Percentiles rank a stretch among this genome's conserved stretches.
These are phyloP conservation scores for Kazachstania kunashirensis DNA, from an alignment of 805 yeast genomes.

Conservation along the genomic window DNA sequence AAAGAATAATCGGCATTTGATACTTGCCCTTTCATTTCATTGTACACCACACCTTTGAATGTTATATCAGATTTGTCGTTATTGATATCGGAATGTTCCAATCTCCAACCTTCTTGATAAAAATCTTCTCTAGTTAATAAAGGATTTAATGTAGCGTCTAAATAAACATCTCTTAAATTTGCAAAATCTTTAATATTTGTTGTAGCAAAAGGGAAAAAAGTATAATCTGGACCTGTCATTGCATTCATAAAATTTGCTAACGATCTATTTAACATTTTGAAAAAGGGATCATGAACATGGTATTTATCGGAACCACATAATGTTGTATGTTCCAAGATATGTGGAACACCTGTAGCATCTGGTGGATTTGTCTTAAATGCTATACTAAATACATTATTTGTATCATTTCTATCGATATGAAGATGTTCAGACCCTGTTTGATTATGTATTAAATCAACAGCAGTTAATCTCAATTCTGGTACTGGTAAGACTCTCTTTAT, in stretches of 20 bases:
- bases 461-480: slow-evolving; percentile 75
- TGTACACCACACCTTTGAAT: slow-evolving; percentile 93
- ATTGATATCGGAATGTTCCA: slow-evolving; percentile 57
- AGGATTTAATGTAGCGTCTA: slow-evolving; percentile 82
- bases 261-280: slow-evolving; percentile 94
- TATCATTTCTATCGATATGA: slow-evolving; percentile 72
- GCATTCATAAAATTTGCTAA: slow-evolving; percentile 96
- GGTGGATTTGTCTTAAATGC: slow-evolving; percentile 94
- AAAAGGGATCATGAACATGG: slow-evolving; percentile 95
- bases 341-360: slow-evolving; percentile 90
- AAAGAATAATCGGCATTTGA: slow-evolving; percentile 79
- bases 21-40: slow-evolving; percentile 97
- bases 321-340: slow-evolving; percentile 91
- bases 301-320: slow-evolving; percentile 85
- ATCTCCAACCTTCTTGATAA: slow-evolving; percentile 94
- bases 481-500: slow-evolving; percentile 56
- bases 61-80: slow-evolving; percentile 53
- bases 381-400: slow-evolving; percentile 81
- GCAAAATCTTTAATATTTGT: slow-evolving; percentile 74
- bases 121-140: slow-evolving; percentile 71
- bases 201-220: slow-evolving; percentile 93
- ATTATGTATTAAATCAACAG: slow-evolving; percentile 59
- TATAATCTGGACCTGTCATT: slow-evolving; percentile 95
- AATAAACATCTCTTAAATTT: slow-evolving; percentile 77
- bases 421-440: slow-evolving; percentile 71